phyloP scores from a whole-genome alignment of 345 rosid genomes.

The Hibiscus syriacus region DNA sequence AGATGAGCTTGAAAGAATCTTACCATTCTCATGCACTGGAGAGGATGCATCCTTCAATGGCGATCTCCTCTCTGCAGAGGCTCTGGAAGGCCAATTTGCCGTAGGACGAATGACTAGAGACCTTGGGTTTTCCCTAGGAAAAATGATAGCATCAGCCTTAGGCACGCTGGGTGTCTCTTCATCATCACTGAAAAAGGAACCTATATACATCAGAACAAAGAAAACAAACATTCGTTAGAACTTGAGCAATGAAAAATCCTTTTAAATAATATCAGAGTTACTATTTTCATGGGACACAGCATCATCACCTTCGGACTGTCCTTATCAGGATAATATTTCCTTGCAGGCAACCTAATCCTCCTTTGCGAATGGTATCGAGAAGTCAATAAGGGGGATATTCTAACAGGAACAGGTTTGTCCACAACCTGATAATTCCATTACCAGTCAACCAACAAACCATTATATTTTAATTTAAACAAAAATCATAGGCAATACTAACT shows the following conservation, averaged over 20 bases:
- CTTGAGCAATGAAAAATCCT: not conserved
- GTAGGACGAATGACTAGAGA: slow-evolving; percentile 63
- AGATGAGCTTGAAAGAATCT: not conserved
- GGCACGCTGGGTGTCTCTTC: slow-evolving; percentile 78
- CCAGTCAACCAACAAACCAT: not conserved
- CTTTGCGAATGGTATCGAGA: slow-evolving; percentile 75
- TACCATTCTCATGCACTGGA: slow-evolving; percentile 12
- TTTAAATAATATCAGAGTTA: not conserved
- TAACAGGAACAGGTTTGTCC: slow-evolving; percentile 69
- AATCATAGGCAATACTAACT: not conserved
- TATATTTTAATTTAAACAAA: not conserved
- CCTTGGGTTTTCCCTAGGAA: slow-evolving; percentile 95
- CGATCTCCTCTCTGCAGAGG: slow-evolving; percentile 39
- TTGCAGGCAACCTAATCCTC: slow-evolving; percentile 59
- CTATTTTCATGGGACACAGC: not conserved
- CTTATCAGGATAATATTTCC: slow-evolving; percentile 69
- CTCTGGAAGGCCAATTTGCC: slow-evolving; percentile 47
- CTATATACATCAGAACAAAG: slow-evolving; percentile 32
- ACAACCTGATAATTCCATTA: slow-evolving; percentile 42
- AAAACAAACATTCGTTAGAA: not conserved
- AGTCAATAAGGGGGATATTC: slow-evolving; percentile 74
- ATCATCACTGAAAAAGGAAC: slow-evolving; percentile 83
- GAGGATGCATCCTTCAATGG: slow-evolving; percentile 28
- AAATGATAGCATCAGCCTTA: slow-evolving; percentile 78
- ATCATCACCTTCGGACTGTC: slow-evolving; percentile 59